Conservation (phyloP, 257 asterid genomes). For the Gynochthodes officinalis region DNA sequence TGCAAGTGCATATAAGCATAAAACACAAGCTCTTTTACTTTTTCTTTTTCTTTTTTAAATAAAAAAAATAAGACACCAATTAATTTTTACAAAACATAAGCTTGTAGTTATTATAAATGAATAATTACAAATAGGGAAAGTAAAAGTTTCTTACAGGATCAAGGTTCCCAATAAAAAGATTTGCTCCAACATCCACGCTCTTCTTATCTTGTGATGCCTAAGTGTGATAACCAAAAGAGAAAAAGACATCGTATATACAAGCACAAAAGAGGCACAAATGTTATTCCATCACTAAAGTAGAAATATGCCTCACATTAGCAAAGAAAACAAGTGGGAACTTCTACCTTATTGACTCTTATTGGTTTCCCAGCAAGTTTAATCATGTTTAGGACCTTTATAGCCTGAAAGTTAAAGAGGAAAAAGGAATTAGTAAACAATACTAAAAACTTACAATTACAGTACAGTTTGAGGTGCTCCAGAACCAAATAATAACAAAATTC, state of each 20-base stretch:
- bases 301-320: background rate
- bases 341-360: conserved; percentile 88
- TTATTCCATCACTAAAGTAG: conserved; percentile 1
- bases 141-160: conserved; percentile 68
- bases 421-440: background rate
- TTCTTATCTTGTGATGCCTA: conserved; percentile 98
- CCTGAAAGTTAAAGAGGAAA: conserved; percentile 40
- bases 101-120: background rate
- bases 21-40: background rate
- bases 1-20: background rate
- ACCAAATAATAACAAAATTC: background rate
- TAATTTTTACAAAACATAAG: background rate
- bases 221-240: background rate
- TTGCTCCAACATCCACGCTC: conserved; percentile 96
- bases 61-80: background rate
- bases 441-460: background rate
- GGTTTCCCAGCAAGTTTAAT: conserved; percentile 84
- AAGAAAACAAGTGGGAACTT: conserved; percentile 6
- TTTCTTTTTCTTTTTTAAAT: background rate
- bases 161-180: conserved; percentile 92
- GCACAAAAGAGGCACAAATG: background rate
- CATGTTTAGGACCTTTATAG: conserved; percentile 92
- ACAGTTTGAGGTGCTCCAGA: background rate
- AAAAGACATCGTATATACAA: background rate
- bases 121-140: background rate